A percentile compares a stretch with the other conserved stretches of the same genome.
Evolutionary conservation across 2,329 filamentous ascomycete genomes (phyloP).

Genomic region (Arthrobotrys pseudoclavata): DNA sequence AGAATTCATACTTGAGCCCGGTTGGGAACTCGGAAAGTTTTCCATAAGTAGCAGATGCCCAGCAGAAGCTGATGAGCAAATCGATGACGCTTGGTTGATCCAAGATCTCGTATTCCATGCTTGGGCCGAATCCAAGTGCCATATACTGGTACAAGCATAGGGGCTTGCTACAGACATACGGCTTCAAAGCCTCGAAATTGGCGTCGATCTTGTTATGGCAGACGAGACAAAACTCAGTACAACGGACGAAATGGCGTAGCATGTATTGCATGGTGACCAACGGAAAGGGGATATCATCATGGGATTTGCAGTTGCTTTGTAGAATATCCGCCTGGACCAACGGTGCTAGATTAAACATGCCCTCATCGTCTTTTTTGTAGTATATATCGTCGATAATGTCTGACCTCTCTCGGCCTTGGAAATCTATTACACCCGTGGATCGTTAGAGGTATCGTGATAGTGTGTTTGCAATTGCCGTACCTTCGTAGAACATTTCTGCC

Average conservation of each 20-base stretch:
- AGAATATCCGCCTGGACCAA: conserved; percentile 34
- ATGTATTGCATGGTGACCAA: conserved; percentile 73
- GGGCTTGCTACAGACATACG: conserved; percentile 80
- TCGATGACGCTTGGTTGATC: conserved; percentile 86
- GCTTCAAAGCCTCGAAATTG: conserved; percentile 79
- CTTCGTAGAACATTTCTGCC: conserved; percentile 74
- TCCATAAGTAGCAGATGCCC: conserved; percentile 70
- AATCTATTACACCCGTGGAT: conserved; percentile 43
- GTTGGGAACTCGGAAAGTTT: conserved; percentile 72
- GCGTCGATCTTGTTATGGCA: conserved; percentile 79
- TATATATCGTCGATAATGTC: conserved; percentile 66
- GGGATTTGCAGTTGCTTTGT: conserved; percentile 44
- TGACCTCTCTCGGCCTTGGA: conserved; percentile 61
- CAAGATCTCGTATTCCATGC: conserved; percentile 85
- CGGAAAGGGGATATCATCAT: conserved; percentile 69
- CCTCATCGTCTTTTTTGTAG: conserved; percentile 63
- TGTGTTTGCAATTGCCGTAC: conserved; percentile 62
- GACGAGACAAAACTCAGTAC: conserved; percentile 87
- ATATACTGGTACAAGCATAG: conserved; percentile 92
- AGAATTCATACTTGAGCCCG: conserved; percentile 70
- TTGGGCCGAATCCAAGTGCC: conserved; percentile 84
- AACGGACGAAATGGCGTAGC: conserved; percentile 81
- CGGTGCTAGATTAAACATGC: conserved; percentile 29
- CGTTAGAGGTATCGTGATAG: conserved; percentile 5
- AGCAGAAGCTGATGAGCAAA: conserved; percentile 85